Base-by-base conservation (phyloP, 192 early-diverging fungal species). In the Linnemannia elongata region DNA sequence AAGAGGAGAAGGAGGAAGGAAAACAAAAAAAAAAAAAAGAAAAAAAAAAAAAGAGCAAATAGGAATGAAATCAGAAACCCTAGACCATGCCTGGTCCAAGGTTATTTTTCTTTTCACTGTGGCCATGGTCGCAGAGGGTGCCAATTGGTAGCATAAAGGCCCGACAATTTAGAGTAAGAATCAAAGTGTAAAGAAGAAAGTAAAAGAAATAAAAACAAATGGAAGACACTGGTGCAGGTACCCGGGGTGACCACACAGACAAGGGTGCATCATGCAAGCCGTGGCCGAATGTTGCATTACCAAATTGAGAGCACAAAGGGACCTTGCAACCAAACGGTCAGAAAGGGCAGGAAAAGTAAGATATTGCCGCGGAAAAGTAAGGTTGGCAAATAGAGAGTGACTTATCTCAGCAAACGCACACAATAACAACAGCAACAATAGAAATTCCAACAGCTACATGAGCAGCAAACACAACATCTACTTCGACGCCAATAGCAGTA, bases 331-430 rank as follows among this genome's bases (percentile, higher is more conserved):
- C 17, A 70, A 36, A 70, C 17, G 69, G 36, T 17, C 36, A 36
- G 36, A 38, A 39, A 70, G 20, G 22, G 24, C 18, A 42, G 4
- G 35, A 41, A 71, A 24, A 20, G 24, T 41, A 39, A 7, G 18
- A 42, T 5, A 42, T 71, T 22, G 69, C 41, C 69, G 69, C 35
- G 69, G 35, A 38, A n/a, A 70, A 41, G 69, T 70, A 4, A 4
- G 5, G 38, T 20, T 35, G 1, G 24, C 8, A n/a, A 42, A 7
- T 36, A 71, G 5, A 24, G 27, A n/a, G 2, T 6, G 69, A 71
- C 24, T 66, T 66, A 35, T 66, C 60, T 66, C 60, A 66, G 30
- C 60, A 66, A 63, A 66, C 20, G n/a, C n/a, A 57, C 55, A 57
- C 30, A 70, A 38, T 4, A 38, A 38, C 35, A n/a, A 41, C 24